Evolutionary conservation across 495 filamentous ascomycete species (phyloP).

Genomic region (Letharia columbiana): DNA sequence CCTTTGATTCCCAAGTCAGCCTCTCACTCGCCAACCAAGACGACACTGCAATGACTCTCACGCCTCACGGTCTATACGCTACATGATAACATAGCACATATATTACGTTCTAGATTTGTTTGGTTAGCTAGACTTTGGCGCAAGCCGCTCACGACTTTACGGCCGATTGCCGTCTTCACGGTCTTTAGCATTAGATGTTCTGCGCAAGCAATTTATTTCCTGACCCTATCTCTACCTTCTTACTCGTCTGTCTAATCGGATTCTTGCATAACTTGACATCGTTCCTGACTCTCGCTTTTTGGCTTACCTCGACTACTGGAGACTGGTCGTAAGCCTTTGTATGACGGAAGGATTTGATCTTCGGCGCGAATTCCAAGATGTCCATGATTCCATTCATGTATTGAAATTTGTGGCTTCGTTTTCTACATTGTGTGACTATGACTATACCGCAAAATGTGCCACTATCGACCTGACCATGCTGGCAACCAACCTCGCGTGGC

Average conservation of each 20-base stretch:
- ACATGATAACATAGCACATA: not conserved
- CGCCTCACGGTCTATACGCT: not conserved
- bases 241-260: not conserved
- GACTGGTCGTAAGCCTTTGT: constrained; percentile 1
- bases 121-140: not conserved
- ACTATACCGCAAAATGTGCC: not conserved
- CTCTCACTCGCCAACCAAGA: not conserved
- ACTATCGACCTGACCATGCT: not conserved
- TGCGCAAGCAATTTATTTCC: not conserved
- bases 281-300: not conserved
- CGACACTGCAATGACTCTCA: not conserved
- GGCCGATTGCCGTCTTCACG: not conserved
- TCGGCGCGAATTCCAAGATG: not conserved
- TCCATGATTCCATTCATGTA: not conserved
- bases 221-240: not conserved
- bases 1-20: not conserved
- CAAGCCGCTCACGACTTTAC: not conserved
- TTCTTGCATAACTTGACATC: not conserved
- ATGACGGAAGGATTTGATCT: not conserved
- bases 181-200: not conserved
- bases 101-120: not conserved
- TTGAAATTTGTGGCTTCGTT: not conserved
- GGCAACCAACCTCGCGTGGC: not conserved
- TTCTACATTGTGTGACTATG: not conserved
- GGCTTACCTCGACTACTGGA: not conserved